Percentiles rank a stretch among this genome's conserved stretches.
Evolutionary conservation across 768 basidiomycete species (phyloP).

Genomic region (Serendipita sp.): DNA sequence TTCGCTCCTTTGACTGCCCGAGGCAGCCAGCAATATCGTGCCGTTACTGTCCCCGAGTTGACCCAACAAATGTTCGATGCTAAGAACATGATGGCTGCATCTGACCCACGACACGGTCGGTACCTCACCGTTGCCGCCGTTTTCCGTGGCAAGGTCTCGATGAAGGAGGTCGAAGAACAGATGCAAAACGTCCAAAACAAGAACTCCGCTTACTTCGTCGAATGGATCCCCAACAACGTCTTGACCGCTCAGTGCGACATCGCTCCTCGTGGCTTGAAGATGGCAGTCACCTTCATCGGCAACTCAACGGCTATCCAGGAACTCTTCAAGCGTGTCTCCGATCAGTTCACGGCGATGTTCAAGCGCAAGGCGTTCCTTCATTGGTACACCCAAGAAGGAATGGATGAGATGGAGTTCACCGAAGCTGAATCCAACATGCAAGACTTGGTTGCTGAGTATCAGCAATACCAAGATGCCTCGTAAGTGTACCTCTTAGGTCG

Average conservation of each 20-base stretch:
- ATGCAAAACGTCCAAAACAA: slow-evolving; percentile 97
- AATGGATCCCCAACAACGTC: slow-evolving; percentile 99
- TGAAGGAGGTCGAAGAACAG: slow-evolving; percentile 99
- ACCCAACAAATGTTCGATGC: slow-evolving; percentile 99
- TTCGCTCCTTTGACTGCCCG: slow-evolving; percentile 89
- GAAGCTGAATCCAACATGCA: slow-evolving; percentile 99
- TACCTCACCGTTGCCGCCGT: slow-evolving; percentile 96
- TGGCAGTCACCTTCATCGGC: slow-evolving; percentile 94
- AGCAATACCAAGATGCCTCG: slow-evolving; percentile 92
- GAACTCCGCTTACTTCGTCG: slow-evolving; percentile 96
- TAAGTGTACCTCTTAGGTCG: slow-evolving; percentile 26
- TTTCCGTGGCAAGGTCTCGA: slow-evolving; percentile 99
- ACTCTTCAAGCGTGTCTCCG: slow-evolving; percentile 95
- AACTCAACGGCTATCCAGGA: slow-evolving; percentile 97
- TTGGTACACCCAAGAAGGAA: slow-evolving; percentile 99
- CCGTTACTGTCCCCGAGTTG: slow-evolving; percentile 91
- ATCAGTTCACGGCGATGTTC: slow-evolving; percentile 99
- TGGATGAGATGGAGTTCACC: slow-evolving; percentile 99
- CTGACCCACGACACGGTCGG: slow-evolving; percentile 89
- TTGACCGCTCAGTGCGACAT: slow-evolving; percentile 97
- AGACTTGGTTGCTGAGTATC: slow-evolving; percentile 94
- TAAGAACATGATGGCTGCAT: slow-evolving; percentile 99
- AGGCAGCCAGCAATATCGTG: slow-evolving; percentile 88
- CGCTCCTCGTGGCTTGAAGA: slow-evolving; percentile 85
- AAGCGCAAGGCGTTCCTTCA: slow-evolving; percentile 95